Conservation (phyloP, 192 early-diverging fungal species). For the Thamnidium elegans region DNA sequence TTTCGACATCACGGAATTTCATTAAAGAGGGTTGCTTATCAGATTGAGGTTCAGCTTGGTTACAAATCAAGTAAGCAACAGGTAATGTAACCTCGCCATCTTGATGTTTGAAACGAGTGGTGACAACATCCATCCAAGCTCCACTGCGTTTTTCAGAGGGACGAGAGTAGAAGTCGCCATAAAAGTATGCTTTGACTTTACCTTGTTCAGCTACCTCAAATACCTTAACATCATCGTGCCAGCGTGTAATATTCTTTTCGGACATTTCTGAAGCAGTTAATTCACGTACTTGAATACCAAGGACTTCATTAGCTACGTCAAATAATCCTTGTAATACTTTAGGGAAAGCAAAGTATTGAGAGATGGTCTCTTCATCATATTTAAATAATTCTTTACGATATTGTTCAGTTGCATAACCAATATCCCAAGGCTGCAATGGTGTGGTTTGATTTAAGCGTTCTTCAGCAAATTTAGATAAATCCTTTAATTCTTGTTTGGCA, state of each 20-base stretch:
- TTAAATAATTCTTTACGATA: constrained; percentile 52
- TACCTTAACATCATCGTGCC: constrained; percentile 58
- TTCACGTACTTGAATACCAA: constrained; percentile 49
- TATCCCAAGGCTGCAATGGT: constrained; percentile 53
- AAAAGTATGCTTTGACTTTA: constrained; percentile 52
- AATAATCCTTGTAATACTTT: constrained; percentile 54
- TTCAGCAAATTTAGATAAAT: constrained; percentile 45
- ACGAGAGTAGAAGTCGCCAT: constrained; percentile 58
- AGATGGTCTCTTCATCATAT: constrained; percentile 52
- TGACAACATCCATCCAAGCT: constrained; percentile 59
- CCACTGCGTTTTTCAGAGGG: constrained; percentile 56
- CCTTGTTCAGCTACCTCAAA: constrained; percentile 50
- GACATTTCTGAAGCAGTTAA: constrained; percentile 34
- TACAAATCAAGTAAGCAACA: constrained; percentile 60
- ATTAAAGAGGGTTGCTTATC: constrained; percentile 43
- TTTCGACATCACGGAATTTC: constrained; percentile 61
- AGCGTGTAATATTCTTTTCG: constrained; percentile 39
- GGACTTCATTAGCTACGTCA: constrained; percentile 46
- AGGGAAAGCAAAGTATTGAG: constrained; percentile 54
- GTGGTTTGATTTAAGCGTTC: constrained; percentile 29
- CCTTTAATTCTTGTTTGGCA: constrained; percentile 42
- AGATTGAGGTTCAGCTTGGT: constrained; percentile 48
- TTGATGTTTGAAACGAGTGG: constrained; percentile 42
- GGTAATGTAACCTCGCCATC: constrained; percentile 42
- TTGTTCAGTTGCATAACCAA: constrained; percentile 44